Evolutionary conservation across 2,329 filamentous ascomycete genomes (phyloP).

Genomic region (Sclerotinia sclerotiorum): DNA sequence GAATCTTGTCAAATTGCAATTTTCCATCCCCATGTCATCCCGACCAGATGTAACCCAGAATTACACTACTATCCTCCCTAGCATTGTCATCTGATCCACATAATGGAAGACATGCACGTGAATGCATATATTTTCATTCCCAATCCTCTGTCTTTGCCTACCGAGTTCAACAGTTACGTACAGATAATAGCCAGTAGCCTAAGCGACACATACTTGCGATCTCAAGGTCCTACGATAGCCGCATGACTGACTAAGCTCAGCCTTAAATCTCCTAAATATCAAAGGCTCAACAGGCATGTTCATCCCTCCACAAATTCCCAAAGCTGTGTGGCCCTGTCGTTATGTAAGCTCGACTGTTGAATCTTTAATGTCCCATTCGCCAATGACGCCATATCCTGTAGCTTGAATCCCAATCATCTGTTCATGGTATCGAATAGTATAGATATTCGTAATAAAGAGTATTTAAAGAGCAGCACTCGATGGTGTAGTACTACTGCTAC

Average conservation of each 20-base stretch:
- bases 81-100: neutral
- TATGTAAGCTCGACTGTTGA: neutral
- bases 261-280: neutral
- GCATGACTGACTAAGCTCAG: neutral
- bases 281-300: neutral
- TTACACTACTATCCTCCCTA: neutral
- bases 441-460: neutral
- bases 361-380: neutral
- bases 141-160: neutral
- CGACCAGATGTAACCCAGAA: too few relatives aligned
- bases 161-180: neutral
- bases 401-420: neutral
- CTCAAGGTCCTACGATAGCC: too few relatives aligned
- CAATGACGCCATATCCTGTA: conserved; percentile 16
- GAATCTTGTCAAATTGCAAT: neutral
- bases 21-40: neutral
- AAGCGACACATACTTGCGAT: neutral
- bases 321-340: neutral
- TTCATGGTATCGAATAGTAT: neutral
- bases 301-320: neutral
- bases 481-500: conserved; percentile 42
- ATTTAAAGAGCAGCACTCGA: conserved; percentile 25
- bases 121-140: neutral
- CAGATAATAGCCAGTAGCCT: neutral
- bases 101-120: neutral